Base-by-base conservation (phyloP, 2,329 filamentous ascomycete genomes). In the Colletotrichum sp. region DNA sequence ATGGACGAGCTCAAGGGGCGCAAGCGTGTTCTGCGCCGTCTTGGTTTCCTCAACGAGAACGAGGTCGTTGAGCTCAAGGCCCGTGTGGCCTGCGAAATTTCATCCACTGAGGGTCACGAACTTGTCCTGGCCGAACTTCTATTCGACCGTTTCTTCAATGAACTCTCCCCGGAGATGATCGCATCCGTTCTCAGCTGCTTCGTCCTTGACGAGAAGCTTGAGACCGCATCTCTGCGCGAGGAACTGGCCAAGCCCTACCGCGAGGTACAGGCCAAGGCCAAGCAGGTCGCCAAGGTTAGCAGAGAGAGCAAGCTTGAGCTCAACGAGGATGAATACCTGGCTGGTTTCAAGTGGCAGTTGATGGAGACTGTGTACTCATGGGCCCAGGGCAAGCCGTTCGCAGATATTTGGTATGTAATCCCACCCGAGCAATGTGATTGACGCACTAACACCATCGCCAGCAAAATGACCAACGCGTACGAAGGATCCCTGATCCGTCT, bases 401-500 rank as follows among this genome's bases (percentile, higher is more conserved):
- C 94, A 1, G 93, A 98, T 80, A 98, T 99, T 77, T 98, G 97
- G 96, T 98, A 91, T 82, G 95, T 91, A 69, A 36, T 16, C n/a
- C 13, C 5, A 16, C n/a, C 15, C 10, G 10, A 6, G 8, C 16
- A 18, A 18, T 18, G 1, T 28, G 9, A 8, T 66, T 30, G 22
- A 56, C 64, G 30, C 64, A 61, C 69, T 77, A 32, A 77, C 74
- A 62, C n/a, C 5, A 16, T 12, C 16, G 16, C 9, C 78, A 98
- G 96, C 87, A 98, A 98, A 95, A 98, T 99, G 96, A 98, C 97
- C 32, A 96, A 98, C 80, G 95, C 96, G 32, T 99, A 98, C 85
- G 97, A 99, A 87, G 97, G 97, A 76, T 98, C 95, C 74, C 88
- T 99, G 76, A 98, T 99, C 80, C 95, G 97, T 65, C 92, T 98